Evolutionary conservation across 306 rosid species (phyloP).

Genomic region (Pachyrhizus erosus): DNA sequence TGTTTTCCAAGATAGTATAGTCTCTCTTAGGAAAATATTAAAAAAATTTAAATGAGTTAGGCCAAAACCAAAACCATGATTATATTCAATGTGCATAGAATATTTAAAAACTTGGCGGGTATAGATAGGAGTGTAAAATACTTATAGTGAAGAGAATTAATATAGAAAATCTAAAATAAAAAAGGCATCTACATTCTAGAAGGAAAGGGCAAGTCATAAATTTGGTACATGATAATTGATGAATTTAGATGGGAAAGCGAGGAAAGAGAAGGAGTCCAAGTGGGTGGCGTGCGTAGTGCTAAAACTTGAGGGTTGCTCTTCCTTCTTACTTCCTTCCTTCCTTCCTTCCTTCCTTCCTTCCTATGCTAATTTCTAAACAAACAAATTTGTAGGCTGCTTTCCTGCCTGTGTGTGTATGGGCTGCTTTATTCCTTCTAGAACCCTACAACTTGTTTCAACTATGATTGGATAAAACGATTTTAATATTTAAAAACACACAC

Average conservation of each 20-base stretch:
- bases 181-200: neutral
- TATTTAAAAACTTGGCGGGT: neutral
- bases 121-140: neutral
- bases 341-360: too few species aligned
- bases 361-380: neutral
- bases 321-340: too few species aligned
- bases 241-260: neutral
- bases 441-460: neutral
- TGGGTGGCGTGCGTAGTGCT: too few species aligned
- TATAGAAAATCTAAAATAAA: neutral
- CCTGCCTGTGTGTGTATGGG: neutral
- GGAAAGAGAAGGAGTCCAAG: neutral
- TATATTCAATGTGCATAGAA: neutral
- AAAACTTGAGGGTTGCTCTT: too few species aligned
- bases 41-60: neutral
- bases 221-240: neutral
- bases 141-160: neutral
- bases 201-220: neutral
- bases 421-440: conserved; percentile 11
- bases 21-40: neutral
- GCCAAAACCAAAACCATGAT: neutral
- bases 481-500: neutral
- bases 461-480: neutral
- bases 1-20: neutral
- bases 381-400: conserved; percentile 15